A percentile compares a stretch with the other conserved stretches of the same genome.
These are phyloP conservation scores for Hansenula anomala DNA, from an alignment of 1,139 yeast genomes.

Conservation along the genomic window DNA sequence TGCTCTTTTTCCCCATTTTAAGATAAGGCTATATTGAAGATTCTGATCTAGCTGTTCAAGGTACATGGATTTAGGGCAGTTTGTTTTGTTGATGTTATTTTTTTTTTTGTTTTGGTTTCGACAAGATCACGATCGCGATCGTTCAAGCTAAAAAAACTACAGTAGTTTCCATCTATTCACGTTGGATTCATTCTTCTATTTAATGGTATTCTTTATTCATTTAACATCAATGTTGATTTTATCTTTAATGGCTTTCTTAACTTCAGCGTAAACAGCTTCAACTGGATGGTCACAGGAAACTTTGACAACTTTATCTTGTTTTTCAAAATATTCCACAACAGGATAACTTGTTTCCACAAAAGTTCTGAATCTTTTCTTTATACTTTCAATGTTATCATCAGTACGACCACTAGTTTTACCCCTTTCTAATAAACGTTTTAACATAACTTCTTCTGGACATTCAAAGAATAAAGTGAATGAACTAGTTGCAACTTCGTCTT, in stretches of 20 bases:
- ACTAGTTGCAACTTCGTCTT: constrained; percentile 70
- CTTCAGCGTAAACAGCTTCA: constrained; percentile 71
- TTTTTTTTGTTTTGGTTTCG: no score
- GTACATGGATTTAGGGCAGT: no score
- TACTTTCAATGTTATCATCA: constrained; percentile 90
- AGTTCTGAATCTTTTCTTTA: constrained; percentile 81
- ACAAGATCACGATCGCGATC: no score
- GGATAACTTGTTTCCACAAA: constrained; percentile 93
- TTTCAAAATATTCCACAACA: constrained; percentile 79
- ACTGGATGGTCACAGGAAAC: constrained; percentile 77
- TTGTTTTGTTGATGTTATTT: no score
- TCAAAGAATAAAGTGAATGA: constrained; percentile 85
- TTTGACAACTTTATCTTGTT: constrained; percentile 71
- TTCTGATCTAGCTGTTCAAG: no score
- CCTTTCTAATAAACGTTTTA: constrained; percentile 77
- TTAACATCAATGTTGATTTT: constrained; percentile 10
- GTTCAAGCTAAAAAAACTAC: no score
- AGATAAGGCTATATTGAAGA: not conserved
- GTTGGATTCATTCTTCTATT: no score
- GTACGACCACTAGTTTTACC: constrained; percentile 93
- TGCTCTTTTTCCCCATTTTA: constrained; percentile 4
- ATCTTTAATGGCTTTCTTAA: constrained; percentile 55
- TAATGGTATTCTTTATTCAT: no score
- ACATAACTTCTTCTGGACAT: constrained; percentile 90
- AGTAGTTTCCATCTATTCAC: no score